Conservation (phyloP, 1,284 basidiomycete genomes). For the Uromyces viciae-fabae region DNA sequence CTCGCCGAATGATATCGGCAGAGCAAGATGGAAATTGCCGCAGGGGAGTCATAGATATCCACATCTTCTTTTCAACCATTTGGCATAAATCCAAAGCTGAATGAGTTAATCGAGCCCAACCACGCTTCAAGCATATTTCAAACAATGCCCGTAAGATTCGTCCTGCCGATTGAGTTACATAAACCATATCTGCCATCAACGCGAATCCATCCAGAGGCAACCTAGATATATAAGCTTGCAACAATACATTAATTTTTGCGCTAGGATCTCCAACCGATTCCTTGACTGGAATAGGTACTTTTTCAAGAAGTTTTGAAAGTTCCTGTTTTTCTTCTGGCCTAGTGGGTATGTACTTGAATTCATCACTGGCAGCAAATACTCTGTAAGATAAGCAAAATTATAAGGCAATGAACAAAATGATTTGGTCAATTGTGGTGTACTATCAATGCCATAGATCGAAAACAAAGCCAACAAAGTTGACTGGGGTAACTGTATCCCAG, state of each 20-base stretch:
- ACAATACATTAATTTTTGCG: slow-evolving; percentile 92
- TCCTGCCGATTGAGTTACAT: slow-evolving; percentile 58
- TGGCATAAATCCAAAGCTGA: slow-evolving; percentile 91
- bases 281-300: slow-evolving; percentile 96
- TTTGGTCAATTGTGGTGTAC: not conserved
- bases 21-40: slow-evolving; percentile 85
- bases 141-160: slow-evolving; percentile 92
- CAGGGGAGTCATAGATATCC: slow-evolving; percentile 95
- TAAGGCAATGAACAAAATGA: not conserved
- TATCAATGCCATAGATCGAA: not conserved
- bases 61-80: slow-evolving; percentile 73
- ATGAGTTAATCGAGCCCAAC: slow-evolving; percentile 92
- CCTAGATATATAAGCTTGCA: slow-evolving; percentile 92
- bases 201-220: slow-evolving; percentile 94
- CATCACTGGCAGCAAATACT: slow-evolving; percentile 92
- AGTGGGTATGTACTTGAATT: slow-evolving; percentile 92
- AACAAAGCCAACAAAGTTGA: too few relatives aligned
- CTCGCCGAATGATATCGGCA: slow-evolving; percentile 77
- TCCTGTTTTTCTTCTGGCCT: slow-evolving; percentile 63
- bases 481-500: too few relatives aligned
- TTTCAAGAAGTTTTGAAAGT: slow-evolving; percentile 83
- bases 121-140: slow-evolving; percentile 95
- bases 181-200: slow-evolving; percentile 94
- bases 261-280: slow-evolving; percentile 93
- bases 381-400: slow-evolving; percentile 54